phyloP scores from a whole-genome alignment of 768 basidiomycete genomes.

The Lentinula edodes region DNA sequence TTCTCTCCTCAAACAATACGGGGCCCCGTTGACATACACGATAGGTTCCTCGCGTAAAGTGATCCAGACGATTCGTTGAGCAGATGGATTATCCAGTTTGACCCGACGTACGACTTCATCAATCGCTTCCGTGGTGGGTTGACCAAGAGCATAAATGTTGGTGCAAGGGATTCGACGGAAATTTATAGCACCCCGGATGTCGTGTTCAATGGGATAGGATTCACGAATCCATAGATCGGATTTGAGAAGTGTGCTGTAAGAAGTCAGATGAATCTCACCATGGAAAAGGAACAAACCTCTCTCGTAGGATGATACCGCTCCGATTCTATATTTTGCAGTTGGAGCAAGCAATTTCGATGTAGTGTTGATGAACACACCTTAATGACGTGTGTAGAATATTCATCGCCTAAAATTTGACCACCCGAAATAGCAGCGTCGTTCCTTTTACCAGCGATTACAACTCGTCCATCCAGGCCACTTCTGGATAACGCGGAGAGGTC shows the following conservation, averaged over 20 bases:
- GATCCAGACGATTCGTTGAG: constrained; percentile 77
- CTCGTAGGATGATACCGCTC: constrained; percentile 88
- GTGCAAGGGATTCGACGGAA: constrained; percentile 81
- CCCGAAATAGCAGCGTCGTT: constrained; percentile 73
- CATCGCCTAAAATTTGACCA: constrained; percentile 87
- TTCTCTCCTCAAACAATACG: constrained; percentile 86
- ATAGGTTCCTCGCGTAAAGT: constrained; percentile 91
- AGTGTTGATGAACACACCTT: constrained; percentile 43
- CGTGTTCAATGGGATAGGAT: constrained; percentile 57
- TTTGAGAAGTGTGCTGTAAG: constrained; percentile 72
- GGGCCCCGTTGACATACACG: constrained; percentile 87
- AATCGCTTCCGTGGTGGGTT: constrained; percentile 87
- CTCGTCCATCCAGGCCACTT: constrained; percentile 50
- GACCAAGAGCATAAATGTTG: constrained; percentile 87
- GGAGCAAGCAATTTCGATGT: neutral
- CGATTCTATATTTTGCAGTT: constrained; percentile 53
- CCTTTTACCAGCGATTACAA: constrained; percentile 60
- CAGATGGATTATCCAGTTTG: constrained; percentile 51
- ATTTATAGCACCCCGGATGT: constrained; percentile 90
- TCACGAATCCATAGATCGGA: constrained; percentile 88
- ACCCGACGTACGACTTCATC: constrained; percentile 69
- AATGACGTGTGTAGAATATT: constrained; percentile 92
- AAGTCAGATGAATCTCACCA: neutral
- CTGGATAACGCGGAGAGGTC: constrained; percentile 82
- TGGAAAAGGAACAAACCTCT: constrained; percentile 48